These are phyloP conservation scores for Tieghemostelium lacteum DNA, from an alignment of 78 protist species.

Conservation along the genomic window DNA sequence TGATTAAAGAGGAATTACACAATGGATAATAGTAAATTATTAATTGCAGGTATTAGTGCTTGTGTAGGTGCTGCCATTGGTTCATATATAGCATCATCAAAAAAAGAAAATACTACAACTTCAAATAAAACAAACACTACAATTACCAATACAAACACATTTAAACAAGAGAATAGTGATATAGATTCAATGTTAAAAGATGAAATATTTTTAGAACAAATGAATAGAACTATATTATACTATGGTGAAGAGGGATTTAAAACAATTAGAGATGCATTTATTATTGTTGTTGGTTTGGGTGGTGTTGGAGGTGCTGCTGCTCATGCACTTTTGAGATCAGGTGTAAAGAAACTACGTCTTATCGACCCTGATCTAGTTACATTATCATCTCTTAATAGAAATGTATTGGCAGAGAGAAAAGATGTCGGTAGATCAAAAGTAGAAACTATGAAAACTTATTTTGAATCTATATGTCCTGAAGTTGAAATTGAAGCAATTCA, in stretches of 20 bases:
- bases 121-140: not conserved
- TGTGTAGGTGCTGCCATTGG: constrained; percentile 50
- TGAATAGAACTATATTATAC: constrained; percentile 70
- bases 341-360: constrained; percentile 80
- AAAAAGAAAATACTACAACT: constrained; percentile 19
- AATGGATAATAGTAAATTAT: constrained; percentile 23
- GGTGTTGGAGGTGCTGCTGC: constrained; percentile 85
- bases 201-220: constrained; percentile 63
- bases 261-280: constrained; percentile 54
- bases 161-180: not conserved
- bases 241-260: constrained; percentile 76
- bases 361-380: constrained; percentile 87
- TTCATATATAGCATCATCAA: constrained; percentile 43
- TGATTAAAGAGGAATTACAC: no score
- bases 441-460: constrained; percentile 5
- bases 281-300: constrained; percentile 83
- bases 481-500: constrained; percentile 59
- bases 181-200: constrained; percentile 10
- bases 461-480: constrained; percentile 60
- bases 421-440: constrained; percentile 88
- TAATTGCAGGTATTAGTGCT: constrained; percentile 61
- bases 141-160: constrained; percentile 12
- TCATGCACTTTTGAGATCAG: constrained; percentile 70
- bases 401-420: constrained; percentile 73
- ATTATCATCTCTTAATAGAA: constrained; percentile 84